Evolutionary conservation across 1,284 basidiomycete species (phyloP).

Genomic region (Moesziomyces parantarcticus): DNA sequence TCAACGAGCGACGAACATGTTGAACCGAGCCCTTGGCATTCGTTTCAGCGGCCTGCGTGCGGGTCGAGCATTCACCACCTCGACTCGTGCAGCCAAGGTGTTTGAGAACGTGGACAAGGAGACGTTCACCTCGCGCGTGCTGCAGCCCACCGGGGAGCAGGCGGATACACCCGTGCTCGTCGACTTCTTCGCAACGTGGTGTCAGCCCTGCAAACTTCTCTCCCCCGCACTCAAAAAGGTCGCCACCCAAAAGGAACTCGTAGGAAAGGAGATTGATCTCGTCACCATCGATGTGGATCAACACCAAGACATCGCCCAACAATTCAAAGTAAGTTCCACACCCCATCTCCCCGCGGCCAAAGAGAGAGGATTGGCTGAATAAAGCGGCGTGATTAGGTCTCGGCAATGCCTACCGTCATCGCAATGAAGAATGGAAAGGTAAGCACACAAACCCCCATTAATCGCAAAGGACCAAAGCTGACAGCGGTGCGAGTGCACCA

Average conservation of each 20-base stretch:
- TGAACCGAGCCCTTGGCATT: slow-evolving; percentile 1
- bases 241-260: slow-evolving; percentile 25
- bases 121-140: slow-evolving; percentile 22
- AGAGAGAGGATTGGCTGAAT: no score
- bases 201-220: slow-evolving; percentile 60
- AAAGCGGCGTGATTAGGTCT: slow-evolving; percentile 8
- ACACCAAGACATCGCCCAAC: slow-evolving; percentile 41
- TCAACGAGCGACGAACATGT: no score
- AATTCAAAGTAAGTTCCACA: slow-evolving; percentile 28
- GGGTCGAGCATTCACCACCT: slow-evolving; percentile 6
- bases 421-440: slow-evolving; percentile 53
- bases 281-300: slow-evolving; percentile 56
- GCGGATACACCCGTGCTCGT: slow-evolving; percentile 42
- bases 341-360: background rate
- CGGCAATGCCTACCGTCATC: slow-evolving; percentile 57
- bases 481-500: no score
- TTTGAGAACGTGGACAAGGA: slow-evolving; percentile 26
- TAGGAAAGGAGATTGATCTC: slow-evolving; percentile 42
- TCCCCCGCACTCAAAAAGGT: slow-evolving; percentile 49
- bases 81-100: slow-evolving; percentile 7
- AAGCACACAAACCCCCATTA: background rate
- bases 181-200: slow-evolving; percentile 61
- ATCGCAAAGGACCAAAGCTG: no score
- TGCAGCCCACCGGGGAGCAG: slow-evolving; percentile 14
- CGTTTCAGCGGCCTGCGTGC: background rate